Percentiles rank a stretch among this genome's conserved stretches.
These are phyloP conservation scores for Syncephalastrum sp. DNA, from an alignment of 371 early-diverging fungal genomes.

Conservation along the genomic window DNA sequence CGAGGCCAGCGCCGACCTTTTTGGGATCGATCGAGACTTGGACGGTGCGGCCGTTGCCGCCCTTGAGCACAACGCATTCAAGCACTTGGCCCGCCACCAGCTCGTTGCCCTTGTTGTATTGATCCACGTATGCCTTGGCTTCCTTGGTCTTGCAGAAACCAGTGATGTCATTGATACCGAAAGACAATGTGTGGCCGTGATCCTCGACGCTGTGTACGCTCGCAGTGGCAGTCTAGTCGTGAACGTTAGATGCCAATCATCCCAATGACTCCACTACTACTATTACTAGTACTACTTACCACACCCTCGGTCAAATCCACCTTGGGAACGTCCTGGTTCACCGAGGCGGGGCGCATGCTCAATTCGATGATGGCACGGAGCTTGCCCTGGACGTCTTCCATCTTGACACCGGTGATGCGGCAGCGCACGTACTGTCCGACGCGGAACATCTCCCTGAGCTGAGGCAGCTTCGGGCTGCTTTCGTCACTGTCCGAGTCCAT, in stretches of 20 bases:
- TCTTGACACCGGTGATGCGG: constrained; percentile 50
- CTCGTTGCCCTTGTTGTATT: constrained; percentile 50
- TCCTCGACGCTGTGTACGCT: constrained; percentile 75
- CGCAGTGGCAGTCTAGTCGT: constrained; percentile 54
- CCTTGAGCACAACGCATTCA: constrained; percentile 49
- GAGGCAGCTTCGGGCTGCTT: constrained; percentile 45
- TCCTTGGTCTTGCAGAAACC: constrained; percentile 70
- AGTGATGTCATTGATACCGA: constrained; percentile 65
- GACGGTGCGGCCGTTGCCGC: constrained; percentile 55
- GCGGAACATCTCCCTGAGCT: constrained; percentile 56
- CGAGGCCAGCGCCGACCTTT: constrained; percentile 47
- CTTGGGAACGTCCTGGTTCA: constrained; percentile 57
- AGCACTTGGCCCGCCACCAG: constrained; percentile 69
- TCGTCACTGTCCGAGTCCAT: constrained; percentile 3
- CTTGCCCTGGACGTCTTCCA: constrained; percentile 32
- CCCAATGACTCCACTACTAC: too few relatives aligned
- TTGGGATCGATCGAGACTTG: constrained; percentile 59
- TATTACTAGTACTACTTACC: constrained; percentile 31
- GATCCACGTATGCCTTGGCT: constrained; percentile 51
- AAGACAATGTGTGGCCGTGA: constrained; percentile 77
- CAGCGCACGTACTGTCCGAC: constrained; percentile 80
- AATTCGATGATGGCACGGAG: constrained; percentile 60
- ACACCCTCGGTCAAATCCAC: constrained; percentile 61
- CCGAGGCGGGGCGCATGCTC: constrained; percentile 66
- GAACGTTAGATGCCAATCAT: neutral